Conservation (phyloP, 306 rosid species). For the Castanea sativa region DNA sequence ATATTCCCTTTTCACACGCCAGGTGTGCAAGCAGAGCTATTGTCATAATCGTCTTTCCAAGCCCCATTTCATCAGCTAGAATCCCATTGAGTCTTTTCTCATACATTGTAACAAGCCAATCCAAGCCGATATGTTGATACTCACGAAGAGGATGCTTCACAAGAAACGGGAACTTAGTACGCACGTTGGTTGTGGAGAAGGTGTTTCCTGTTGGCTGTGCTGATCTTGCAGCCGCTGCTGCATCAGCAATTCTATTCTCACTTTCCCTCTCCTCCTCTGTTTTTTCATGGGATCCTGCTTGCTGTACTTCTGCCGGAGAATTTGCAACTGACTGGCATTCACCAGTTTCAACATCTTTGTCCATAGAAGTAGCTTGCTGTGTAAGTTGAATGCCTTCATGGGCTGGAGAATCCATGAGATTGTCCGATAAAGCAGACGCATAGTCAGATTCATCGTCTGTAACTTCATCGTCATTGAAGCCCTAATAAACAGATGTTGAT, state of each 20-base stretch:
- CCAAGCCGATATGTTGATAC: slow-evolving; percentile 98
- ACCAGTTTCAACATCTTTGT: slow-evolving; percentile 50
- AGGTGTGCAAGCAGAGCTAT: slow-evolving; percentile 95
- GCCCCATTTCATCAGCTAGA: slow-evolving; percentile 98
- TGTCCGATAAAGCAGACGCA: slow-evolving; percentile 68
- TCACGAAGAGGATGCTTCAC: slow-evolving; percentile 91
- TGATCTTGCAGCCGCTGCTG: slow-evolving; percentile 99
- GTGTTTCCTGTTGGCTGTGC: slow-evolving; percentile 99
- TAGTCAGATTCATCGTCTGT: slow-evolving; percentile 55
- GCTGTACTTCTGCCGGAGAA: slow-evolving; percentile 48
- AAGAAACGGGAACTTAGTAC: slow-evolving; percentile 92
- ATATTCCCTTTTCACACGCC: slow-evolving; percentile 96
- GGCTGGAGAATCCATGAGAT: slow-evolving; percentile 45
- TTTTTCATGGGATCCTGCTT: slow-evolving; percentile 33
- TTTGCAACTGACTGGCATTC: slow-evolving; percentile 34
- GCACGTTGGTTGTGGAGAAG: slow-evolving; percentile 93
- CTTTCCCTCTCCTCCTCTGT: slow-evolving; percentile 61
- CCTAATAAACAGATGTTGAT: slow-evolving; percentile 43
- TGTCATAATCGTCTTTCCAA: slow-evolving; percentile 98
- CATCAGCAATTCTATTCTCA: slow-evolving; percentile 85
- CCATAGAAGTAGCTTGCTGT: slow-evolving; percentile 38
- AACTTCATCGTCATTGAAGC: slow-evolving; percentile 37
- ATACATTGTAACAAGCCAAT: slow-evolving; percentile 99
- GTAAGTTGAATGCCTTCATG: slow-evolving; percentile 42
- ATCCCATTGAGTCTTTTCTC: slow-evolving; percentile 94